Base-by-base conservation (phyloP, 306 rosid species). In the Calophaca sinica region DNA sequence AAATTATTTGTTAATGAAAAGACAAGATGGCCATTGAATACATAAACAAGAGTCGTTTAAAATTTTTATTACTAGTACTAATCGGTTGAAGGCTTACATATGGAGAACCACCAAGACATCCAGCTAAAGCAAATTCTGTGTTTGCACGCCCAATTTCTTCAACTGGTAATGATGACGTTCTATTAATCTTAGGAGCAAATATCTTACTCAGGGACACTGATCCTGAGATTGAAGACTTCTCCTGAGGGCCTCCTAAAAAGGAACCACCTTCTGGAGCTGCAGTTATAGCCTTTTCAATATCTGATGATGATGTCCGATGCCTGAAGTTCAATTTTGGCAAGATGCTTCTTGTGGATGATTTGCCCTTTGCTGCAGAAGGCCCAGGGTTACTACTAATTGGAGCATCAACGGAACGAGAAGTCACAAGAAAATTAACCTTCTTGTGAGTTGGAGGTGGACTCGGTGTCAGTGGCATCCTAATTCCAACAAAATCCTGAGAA, bases 81-180 rank as follows among this genome's bases (percentile, higher is more conserved):
- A 51, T 51, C 9, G 59, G 32, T 42, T 35, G 65, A 75, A 38
- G 28, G 76, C 99, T 87, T 86, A 92, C 99, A 66, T 57, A 81
- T 66, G 78, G 84, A 64, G 89, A 81, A 69, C 85, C 80, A 61
- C 75, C 91, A 51, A 80, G 59, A 75, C 77, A 76, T 84, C 87
- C 96, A 84, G 69, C 81, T 9, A 81, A 87, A 77, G 79, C 75
- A 74, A 88, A 86, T 51, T 91, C 97, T 1, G 77, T 65, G 64
- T 80, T 84, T 46, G 82, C 78, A 63, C 72, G 87, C 39, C 77
- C 87, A 72, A 90, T 26, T 81, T 91, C 96, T 82, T 91, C 91
- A 3, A 85, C 97, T 1, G 99, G 99, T 9, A 96, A 87, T 5
- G 99, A 96, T 12, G 98, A 89, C 1, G 99, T 87, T 69, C 94